These are phyloP conservation scores for Aschersonia sp. DNA, from an alignment of 2,329 filamentous ascomycete genomes.

Conservation along the genomic window DNA sequence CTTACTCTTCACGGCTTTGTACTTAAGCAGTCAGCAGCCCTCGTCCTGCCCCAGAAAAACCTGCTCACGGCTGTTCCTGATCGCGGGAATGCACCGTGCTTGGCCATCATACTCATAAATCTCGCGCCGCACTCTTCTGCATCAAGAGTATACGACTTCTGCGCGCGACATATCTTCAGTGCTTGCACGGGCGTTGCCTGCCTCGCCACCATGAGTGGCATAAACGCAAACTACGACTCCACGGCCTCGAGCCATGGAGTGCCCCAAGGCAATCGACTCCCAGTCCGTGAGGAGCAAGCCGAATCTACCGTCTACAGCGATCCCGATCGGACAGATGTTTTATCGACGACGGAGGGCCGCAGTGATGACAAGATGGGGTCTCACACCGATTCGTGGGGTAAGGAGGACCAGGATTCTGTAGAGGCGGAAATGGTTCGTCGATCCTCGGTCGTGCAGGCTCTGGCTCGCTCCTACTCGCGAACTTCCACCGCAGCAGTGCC, in stretches of 20 bases:
- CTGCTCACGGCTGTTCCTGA: too few species aligned
- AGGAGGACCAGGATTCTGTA: constrained; percentile 9
- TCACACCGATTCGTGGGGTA: constrained; percentile 14
- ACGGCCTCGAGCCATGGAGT: constrained; percentile 28
- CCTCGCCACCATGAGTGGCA: constrained; percentile 7
- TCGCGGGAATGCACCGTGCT: too few species aligned
- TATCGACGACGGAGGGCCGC: constrained; percentile 21
- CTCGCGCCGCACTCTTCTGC: too few species aligned
- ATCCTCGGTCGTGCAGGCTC: constrained; percentile 36
- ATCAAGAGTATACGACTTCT: neutral
- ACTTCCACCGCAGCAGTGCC: constrained; percentile 20
- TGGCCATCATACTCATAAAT: too few species aligned
- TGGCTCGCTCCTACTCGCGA: constrained; percentile 40
- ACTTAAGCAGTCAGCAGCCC: too few species aligned
- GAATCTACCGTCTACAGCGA: constrained; percentile 12
- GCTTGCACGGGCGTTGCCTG: neutral
- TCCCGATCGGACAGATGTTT: constrained; percentile 18
- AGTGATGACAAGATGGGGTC: constrained; percentile 15
- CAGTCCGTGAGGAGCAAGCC: constrained; percentile 12
- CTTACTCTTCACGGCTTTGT: too few species aligned
- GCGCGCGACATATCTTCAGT: neutral
- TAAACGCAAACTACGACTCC: constrained; percentile 31
- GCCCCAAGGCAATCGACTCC: constrained; percentile 14
- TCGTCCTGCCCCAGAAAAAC: too few species aligned
- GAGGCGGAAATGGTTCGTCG: constrained; percentile 32